Conservation (phyloP, 352 stramenopile species). For the Phytophthora ohioensis region DNA sequence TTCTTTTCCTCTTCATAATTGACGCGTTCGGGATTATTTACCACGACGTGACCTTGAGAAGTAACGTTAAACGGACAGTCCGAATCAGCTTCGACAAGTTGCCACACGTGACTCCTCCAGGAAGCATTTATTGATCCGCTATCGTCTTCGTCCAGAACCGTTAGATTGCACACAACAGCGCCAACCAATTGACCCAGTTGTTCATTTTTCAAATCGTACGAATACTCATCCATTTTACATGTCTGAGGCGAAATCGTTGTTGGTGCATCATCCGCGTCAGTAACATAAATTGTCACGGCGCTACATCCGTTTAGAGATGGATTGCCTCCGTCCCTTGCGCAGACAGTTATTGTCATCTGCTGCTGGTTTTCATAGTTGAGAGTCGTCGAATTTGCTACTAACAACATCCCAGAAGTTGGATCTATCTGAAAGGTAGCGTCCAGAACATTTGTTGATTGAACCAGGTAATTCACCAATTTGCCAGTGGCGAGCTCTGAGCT, state of each 20-base stretch:
- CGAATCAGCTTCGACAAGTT: conserved; percentile 10
- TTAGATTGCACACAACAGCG: conserved; percentile 24
- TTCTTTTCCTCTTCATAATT: conserved; percentile 28
- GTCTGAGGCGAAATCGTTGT: conserved; percentile 19
- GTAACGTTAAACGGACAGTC: conserved; percentile 28
- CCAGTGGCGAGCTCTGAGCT: conserved; percentile 4
- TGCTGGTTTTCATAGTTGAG: conserved; percentile 27
- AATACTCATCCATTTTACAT: conserved; percentile 28
- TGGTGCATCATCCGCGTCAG: conserved; percentile 32
- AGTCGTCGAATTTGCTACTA: conserved; percentile 24
- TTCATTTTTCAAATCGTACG: conserved; percentile 29
- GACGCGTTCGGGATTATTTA: conserved; percentile 17
- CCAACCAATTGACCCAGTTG: conserved; percentile 24
- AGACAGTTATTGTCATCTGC: conserved; percentile 12
- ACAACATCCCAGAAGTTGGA: conserved; percentile 18
- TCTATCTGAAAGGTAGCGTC: conserved; percentile 23
- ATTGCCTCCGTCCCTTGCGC: conserved; percentile 28
- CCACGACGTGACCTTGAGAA: conserved; percentile 22
- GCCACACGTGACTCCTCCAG: conserved; percentile 35
- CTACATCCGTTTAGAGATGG: conserved; percentile 22
- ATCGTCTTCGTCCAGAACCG: conserved; percentile 29
- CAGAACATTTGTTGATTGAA: background rate
- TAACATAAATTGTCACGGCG: conserved; percentile 14
- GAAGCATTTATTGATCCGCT: conserved; percentile 12
- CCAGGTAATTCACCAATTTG: conserved; percentile 20